These are phyloP conservation scores for Kandelia obovata DNA, from an alignment of 345 rosid species.

Conservation along the genomic window DNA sequence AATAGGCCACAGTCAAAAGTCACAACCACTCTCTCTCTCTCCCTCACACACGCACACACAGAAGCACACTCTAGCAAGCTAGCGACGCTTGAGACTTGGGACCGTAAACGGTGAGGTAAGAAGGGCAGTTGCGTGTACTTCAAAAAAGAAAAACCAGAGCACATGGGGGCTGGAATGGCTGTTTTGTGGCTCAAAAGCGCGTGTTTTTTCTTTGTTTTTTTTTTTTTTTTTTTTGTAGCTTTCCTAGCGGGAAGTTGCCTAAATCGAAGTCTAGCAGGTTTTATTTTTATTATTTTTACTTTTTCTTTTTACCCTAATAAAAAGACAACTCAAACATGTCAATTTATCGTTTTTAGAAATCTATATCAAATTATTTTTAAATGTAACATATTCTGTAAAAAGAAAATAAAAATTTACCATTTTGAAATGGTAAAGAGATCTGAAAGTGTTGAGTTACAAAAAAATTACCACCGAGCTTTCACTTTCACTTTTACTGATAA, in stretches of 20 bases:
- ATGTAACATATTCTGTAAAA: too few relatives aligned
- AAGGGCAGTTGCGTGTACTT: too few relatives aligned
- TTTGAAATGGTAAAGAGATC: too few relatives aligned
- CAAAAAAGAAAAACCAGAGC: not conserved
- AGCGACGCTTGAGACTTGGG: not conserved
- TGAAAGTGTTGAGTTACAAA: too few relatives aligned
- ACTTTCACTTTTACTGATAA: too few relatives aligned
- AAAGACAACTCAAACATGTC: too few relatives aligned
- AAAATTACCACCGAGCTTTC: too few relatives aligned
- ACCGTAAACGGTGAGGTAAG: not conserved
- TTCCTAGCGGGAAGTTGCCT: constrained; percentile 8
- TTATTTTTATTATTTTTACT: constrained; percentile 1
- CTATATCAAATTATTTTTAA: too few relatives aligned
- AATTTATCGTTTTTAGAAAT: too few relatives aligned
- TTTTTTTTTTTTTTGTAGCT: constrained; percentile 9
- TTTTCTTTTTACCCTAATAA: too few relatives aligned
- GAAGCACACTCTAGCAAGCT: constrained; percentile 19
- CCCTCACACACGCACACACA: not conserved
- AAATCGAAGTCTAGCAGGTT: constrained; percentile 6
- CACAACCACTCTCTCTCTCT: not conserved
- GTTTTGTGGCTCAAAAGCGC: not conserved
- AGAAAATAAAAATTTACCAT: too few relatives aligned
- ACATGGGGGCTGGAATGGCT: not conserved
- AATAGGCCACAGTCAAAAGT: constrained; percentile 23
- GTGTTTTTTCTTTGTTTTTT: not conserved